A percentile compares a stretch with the other conserved stretches of the same genome.
phyloP scores from a whole-genome alignment of 208 protist species.

The Trypanosoma brucei region DNA sequence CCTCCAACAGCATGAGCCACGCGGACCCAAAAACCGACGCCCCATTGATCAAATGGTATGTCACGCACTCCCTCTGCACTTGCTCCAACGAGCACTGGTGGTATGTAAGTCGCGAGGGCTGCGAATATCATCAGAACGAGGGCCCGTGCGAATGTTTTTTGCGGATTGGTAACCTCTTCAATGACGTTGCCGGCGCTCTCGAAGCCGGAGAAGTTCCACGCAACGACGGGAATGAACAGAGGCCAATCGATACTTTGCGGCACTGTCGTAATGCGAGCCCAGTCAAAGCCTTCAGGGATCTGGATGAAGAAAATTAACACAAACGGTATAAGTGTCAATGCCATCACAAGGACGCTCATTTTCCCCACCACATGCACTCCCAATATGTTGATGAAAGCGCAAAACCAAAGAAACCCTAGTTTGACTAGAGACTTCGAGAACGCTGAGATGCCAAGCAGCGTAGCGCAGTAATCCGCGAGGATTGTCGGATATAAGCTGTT shows the following conservation, averaged over 20 bases:
- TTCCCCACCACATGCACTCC: conserved; percentile 67
- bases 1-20: conserved; percentile 83
- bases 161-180: conserved; percentile 84
- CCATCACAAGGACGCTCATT: conserved; percentile 79
- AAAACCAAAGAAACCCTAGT: conserved; percentile 58
- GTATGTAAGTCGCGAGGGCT: conserved; percentile 77
- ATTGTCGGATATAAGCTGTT: conserved; percentile 88
- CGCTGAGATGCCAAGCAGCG: conserved; percentile 56
- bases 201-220: conserved; percentile 91
- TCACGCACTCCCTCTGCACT: conserved; percentile 47
- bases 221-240: conserved; percentile 80
- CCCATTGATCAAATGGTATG: conserved; percentile 71
- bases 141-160: conserved; percentile 79
- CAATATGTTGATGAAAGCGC: conserved; percentile 72
- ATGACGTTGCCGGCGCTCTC: conserved; percentile 87
- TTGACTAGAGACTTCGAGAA: conserved; percentile 56
- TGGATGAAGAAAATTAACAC: conserved; percentile 83
- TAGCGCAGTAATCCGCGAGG: conserved; percentile 80
- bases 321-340: conserved; percentile 85
- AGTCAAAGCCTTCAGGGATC: conserved; percentile 73
- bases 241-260: conserved; percentile 77
- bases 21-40: conserved; percentile 84
- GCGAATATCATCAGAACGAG: conserved; percentile 79
- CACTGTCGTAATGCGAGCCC: conserved; percentile 62
- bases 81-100: conserved; percentile 76